Conservation (phyloP, 176 grass and related monocot genomes). For the Alloteropsis semialata region DNA sequence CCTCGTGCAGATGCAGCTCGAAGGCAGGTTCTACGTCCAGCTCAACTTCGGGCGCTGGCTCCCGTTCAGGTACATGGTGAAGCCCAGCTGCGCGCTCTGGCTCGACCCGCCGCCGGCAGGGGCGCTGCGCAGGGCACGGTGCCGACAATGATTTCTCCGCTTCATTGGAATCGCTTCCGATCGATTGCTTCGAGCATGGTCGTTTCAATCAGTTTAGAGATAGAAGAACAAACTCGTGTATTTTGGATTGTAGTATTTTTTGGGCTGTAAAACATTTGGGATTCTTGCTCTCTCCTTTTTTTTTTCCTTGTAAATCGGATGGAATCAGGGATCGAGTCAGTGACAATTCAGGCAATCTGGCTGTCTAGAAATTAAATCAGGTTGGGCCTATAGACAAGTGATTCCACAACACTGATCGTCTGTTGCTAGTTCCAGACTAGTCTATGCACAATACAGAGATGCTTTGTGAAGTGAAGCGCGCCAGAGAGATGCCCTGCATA, state of each 20-base stretch:
- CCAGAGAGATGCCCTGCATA: not conserved
- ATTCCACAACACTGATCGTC: not conserved
- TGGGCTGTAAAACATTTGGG: not conserved
- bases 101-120: constrained; percentile 64
- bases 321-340: not conserved
- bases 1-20: constrained; percentile 41
- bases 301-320: not conserved
- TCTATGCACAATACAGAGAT: not conserved
- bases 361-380: not conserved
- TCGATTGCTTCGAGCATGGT: not conserved
- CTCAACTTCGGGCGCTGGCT: constrained; percentile 68
- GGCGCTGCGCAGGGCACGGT: constrained; percentile 30
- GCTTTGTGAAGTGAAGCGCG: not conserved
- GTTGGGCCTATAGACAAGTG: not conserved
- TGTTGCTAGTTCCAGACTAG: not conserved
- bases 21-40: constrained; percentile 45
- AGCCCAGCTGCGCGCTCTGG: constrained; percentile 38
- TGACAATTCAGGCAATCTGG: too few species aligned
- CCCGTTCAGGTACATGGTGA: constrained; percentile 53
- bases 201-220: not conserved
- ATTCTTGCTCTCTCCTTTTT: not conserved
- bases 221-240: not conserved
- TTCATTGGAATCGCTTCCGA: not conserved
- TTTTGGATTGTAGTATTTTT: not conserved
- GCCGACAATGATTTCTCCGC: constrained; percentile 13